Conservation (phyloP, 176 grass and related monocot genomes). For the Thinopyrum elongatum region DNA sequence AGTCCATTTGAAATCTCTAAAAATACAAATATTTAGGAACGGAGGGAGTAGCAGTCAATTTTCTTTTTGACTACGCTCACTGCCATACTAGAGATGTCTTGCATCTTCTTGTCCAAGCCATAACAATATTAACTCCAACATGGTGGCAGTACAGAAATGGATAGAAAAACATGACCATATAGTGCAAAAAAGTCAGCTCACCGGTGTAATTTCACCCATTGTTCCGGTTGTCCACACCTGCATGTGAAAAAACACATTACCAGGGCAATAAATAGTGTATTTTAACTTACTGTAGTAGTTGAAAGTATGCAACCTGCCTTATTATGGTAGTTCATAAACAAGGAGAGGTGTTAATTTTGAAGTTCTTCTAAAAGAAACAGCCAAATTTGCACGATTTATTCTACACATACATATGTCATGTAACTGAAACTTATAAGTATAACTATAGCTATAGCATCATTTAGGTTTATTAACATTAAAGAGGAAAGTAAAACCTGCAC, state of each 20-base stretch:
- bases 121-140: neutral
- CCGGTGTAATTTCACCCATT: constrained; percentile 98
- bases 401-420: neutral
- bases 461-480: neutral
- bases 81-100: too few species aligned
- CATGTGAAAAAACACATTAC: constrained; percentile 28
- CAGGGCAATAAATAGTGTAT: neutral
- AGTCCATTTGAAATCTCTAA: too few species aligned
- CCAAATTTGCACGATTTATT: neutral
- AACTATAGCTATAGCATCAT: neutral
- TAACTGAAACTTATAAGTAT: neutral
- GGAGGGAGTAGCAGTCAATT: too few species aligned
- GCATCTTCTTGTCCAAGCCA: too few species aligned
- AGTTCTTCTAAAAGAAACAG: neutral
- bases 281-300: neutral
- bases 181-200: constrained; percentile 34
- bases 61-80: too few species aligned
- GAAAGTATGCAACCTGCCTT: neutral
- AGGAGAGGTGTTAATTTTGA: neutral
- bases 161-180: neutral
- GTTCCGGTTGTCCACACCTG: constrained; percentile 99
- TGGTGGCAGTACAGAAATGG: neutral
- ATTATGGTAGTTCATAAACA: neutral
- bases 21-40: too few species aligned
- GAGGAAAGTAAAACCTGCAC: neutral